Evolutionary conservation across 805 yeast species (phyloP).

Genomic region (Myxozyma vanderwaltii): DNA sequence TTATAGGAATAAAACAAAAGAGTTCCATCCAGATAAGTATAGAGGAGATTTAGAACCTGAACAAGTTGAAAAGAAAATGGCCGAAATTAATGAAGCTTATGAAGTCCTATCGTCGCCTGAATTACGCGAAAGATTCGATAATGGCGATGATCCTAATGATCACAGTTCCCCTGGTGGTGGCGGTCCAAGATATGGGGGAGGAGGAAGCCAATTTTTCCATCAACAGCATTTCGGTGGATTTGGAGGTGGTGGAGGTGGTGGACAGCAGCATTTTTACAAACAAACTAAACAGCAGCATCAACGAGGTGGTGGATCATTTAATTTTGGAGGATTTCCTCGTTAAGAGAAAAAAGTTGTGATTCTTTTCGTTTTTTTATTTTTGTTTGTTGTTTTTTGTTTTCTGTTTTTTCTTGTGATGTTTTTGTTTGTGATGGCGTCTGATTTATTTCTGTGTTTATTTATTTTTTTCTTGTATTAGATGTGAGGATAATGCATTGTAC

Average conservation of each 20-base stretch:
- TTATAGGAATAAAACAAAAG: slow-evolving; percentile 72
- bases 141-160: slow-evolving; percentile 55
- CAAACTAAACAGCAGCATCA: slow-evolving; percentile 4
- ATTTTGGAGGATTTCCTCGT: slow-evolving; percentile 6
- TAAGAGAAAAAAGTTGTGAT: not conserved
- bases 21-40: slow-evolving; percentile 91
- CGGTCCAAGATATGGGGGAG: not conserved
- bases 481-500: too few relatives aligned
- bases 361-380: too few relatives aligned
- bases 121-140: slow-evolving; percentile 65
- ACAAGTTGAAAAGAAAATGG: slow-evolving; percentile 80
- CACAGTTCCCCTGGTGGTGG: slow-evolving; percentile 15
- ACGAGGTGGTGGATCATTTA: slow-evolving; percentile 11
- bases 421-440: not conserved
- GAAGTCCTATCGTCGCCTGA: slow-evolving; percentile 75
- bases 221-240: slow-evolving; percentile 14
- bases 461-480: not conserved
- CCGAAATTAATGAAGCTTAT: slow-evolving; percentile 89
- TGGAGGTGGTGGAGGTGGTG: slow-evolving; percentile 16
- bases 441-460: too few relatives aligned
- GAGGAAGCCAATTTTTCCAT: slow-evolving; percentile 16
- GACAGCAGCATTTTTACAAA: slow-evolving; percentile 2
- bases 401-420: too few relatives aligned
- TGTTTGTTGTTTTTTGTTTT: too few relatives aligned
- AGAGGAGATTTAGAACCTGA: slow-evolving; percentile 66